Base-by-base conservation (phyloP, 75 land plant genomes). In the Larix kaempferi region DNA sequence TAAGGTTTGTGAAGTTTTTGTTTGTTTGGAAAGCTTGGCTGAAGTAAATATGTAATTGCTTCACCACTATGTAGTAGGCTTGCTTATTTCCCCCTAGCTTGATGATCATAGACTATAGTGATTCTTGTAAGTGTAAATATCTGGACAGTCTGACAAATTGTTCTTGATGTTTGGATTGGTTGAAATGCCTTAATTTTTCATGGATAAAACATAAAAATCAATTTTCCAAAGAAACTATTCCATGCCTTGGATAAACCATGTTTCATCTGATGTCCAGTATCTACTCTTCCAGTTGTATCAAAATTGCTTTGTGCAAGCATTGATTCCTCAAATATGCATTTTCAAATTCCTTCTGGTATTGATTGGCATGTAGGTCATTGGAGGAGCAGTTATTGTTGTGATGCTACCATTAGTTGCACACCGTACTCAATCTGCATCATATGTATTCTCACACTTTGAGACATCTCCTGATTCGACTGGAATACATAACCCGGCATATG, bases 391-490 rank as follows among this genome's bases (percentile, higher is more conserved):
- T 64, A 90, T 94, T 58, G 88, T 94, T 12, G 89, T 94, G 17
- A 78, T 94, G 86, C 88, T 94, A 69, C 95, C 97, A 11, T 59
- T 94, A 73, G 95, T 93, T 57, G 85, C 97, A 52, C 75, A 62
- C 21, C 82, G 83, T 17, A 93, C 86, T 57, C 89, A 93, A 78
- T 67, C 91, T 27, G 93, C 93, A 74, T 92, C 95, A 12, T 94
- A 88, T 59, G 97, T 92, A 15, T 94, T 94, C 77, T 79, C 93
- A 2, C 81, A 90, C 74, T 87, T 94, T 66, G 87, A 92, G 59
- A 76, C 77, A 49, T 71, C 81, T 35, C 71, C 92, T 21, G 83
- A 41, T 2, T 64, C 84, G 29, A 94, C 97, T 5, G 95, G 97
- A 41, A 86, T 94, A 56, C 66, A 77, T 11, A 90, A 84, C 85